These are phyloP conservation scores for Jamesozyma hellenica DNA, from an alignment of 805 yeast genomes.

Conservation along the genomic window DNA sequence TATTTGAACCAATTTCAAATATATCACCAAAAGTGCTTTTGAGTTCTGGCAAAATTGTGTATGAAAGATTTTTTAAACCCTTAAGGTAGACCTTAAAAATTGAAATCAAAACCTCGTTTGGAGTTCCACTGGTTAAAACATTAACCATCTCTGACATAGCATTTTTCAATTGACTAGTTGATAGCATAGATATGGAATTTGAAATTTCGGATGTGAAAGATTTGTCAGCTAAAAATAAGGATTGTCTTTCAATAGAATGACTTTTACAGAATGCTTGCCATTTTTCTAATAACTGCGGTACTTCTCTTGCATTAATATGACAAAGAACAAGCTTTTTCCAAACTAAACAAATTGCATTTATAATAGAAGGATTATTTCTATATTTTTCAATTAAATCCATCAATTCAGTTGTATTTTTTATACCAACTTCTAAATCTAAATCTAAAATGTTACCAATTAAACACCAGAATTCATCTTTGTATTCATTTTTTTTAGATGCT, in stretches of 20 bases:
- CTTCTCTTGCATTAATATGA: conserved; percentile 49
- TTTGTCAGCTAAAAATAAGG: conserved; percentile 16
- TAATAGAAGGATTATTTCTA: conserved; percentile 4
- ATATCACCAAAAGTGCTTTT: conserved; percentile 18
- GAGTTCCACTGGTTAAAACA: conserved; percentile 2
- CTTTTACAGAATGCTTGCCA: conserved; percentile 31
- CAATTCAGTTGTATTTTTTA: conserved; percentile 28
- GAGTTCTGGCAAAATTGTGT: conserved; percentile 17
- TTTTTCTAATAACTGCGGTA: conserved; percentile 36
- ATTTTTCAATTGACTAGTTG: conserved; percentile 36
- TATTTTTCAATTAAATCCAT: conserved; percentile 10
- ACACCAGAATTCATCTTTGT: conserved; percentile 31
- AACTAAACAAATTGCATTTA: conserved; percentile 7
- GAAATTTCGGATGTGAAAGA: conserved; percentile 34
- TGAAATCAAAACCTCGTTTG: conserved; percentile 9
- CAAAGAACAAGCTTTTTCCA: conserved; percentile 35
- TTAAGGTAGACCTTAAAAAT: conserved; percentile 27
- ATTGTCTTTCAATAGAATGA: conserved; percentile 3
- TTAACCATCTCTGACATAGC: conserved; percentile 18
- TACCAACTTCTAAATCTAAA: conserved; percentile 52
- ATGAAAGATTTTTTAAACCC: conserved; percentile 34
- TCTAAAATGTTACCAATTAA: conserved; percentile 40
- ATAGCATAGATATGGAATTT: conserved; percentile 33
- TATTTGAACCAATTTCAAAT: conserved; percentile 14
- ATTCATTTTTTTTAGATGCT: not conserved